Evolutionary conservation across 1,284 basidiomycete genomes (phyloP).

Genomic region (Salmacisia buchloeana): DNA sequence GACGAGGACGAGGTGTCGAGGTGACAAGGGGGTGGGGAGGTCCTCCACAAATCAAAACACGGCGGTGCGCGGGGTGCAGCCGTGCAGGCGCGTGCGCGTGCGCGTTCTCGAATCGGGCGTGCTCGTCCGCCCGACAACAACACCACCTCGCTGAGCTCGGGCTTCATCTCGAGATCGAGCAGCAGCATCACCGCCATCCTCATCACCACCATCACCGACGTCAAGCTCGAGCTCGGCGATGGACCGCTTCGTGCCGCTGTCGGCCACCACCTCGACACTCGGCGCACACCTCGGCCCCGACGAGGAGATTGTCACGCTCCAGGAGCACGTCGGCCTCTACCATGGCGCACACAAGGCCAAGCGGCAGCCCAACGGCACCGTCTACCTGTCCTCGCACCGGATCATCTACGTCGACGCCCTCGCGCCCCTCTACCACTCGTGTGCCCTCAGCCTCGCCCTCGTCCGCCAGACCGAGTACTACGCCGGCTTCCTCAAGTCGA

Average conservation of each 20-base stretch:
- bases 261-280: conserved; percentile 23
- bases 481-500: conserved; percentile 83
- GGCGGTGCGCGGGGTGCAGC: no score
- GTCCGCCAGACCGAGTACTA: conserved; percentile 82
- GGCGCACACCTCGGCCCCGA: conserved; percentile 30
- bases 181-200: no score
- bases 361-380: conserved; percentile 65
- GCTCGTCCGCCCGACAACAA: no score
- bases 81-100: no score
- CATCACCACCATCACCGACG: not conserved
- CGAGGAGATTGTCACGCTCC: conserved; percentile 40
- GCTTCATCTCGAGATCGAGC: no score
- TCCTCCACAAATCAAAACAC: no score
- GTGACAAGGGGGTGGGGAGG: no score
- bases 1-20: no score
- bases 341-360: conserved; percentile 68
- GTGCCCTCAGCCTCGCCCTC: conserved; percentile 58
- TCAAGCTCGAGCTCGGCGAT: conserved; percentile 17
- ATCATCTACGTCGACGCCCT: conserved; percentile 72
- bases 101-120: no score
- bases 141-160: no score
- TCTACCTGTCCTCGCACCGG: conserved; percentile 77
- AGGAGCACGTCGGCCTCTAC: conserved; percentile 43
- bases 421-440: conserved; percentile 52
- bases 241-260: conserved; percentile 41